Percentiles rank a stretch among this genome's conserved stretches.
Evolutionary conservation across 768 basidiomycete species (phyloP).

Genomic region (Lepiota venenata): DNA sequence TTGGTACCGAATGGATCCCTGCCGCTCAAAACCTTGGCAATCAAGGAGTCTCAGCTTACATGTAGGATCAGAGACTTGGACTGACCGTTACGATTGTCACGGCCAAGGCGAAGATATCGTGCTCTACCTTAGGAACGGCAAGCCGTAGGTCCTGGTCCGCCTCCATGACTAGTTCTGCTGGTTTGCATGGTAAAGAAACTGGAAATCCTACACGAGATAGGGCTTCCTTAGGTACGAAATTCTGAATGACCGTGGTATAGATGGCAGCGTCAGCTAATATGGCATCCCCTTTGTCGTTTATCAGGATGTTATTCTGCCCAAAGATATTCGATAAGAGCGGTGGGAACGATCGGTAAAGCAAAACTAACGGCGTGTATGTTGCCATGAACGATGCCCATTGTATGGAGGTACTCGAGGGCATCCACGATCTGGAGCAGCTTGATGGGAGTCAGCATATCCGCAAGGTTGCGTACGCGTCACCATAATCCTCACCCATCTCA

Average conservation of each 20-base stretch:
- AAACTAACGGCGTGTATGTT: not conserved
- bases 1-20: not conserved
- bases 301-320: conserved; percentile 1
- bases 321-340: not conserved
- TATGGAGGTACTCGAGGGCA: not conserved
- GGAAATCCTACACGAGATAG: not conserved
- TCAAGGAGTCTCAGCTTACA: not conserved
- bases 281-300: not conserved
- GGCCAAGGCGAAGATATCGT: not conserved
- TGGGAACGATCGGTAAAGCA: not conserved
- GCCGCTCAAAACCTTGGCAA: not conserved
- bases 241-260: not conserved
- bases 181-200: not conserved
- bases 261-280: not conserved
- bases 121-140: not conserved
- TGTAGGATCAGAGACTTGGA: too few relatives aligned
- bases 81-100: conserved; percentile 1
- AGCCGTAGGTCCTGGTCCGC: not conserved
- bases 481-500: not conserved
- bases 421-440: not conserved
- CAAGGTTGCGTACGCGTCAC: not conserved
- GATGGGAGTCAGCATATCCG: not conserved
- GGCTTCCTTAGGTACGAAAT: not conserved
- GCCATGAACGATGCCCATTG: not conserved
- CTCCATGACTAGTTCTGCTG: not conserved